phyloP scores from a whole-genome alignment of 2,329 filamentous ascomycete genomes.

The Talaromyces atroroseus region DNA sequence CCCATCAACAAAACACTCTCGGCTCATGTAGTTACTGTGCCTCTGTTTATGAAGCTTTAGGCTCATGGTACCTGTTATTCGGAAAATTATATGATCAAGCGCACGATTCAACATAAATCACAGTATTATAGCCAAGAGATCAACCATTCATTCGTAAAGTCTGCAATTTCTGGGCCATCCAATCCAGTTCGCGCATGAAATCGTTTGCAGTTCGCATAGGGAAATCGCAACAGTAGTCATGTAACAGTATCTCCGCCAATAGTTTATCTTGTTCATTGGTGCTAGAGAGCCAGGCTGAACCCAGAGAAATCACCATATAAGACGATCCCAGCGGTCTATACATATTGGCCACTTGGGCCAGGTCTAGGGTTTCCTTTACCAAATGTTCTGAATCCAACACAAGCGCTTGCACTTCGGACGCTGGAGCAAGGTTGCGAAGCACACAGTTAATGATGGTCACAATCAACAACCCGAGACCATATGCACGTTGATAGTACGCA shows the following conservation, averaged over 20 bases:
- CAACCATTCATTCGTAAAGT: background rate
- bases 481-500: slow-evolving; percentile 29
- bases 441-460: slow-evolving; percentile 30
- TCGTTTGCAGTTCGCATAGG: slow-evolving; percentile 12
- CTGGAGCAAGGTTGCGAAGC: slow-evolving; percentile 24
- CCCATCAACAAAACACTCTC: no score
- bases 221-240: slow-evolving; percentile 26
- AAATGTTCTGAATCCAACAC: slow-evolving; percentile 19
- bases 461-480: slow-evolving; percentile 28
- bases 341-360: slow-evolving; percentile 21
- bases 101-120: background rate
- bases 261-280: slow-evolving; percentile 17
- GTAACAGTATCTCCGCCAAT: slow-evolving; percentile 16
- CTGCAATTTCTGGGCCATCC: background rate
- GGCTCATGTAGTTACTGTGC: background rate
- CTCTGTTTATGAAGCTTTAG: no score
- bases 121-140: background rate
- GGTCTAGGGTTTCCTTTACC: slow-evolving; percentile 22
- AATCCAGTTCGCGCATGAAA: slow-evolving; percentile 1
- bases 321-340: slow-evolving; percentile 30
- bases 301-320: slow-evolving; percentile 26
- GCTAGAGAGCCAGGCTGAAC: slow-evolving; percentile 22
- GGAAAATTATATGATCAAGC: background rate
- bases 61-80: no score
- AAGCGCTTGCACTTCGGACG: slow-evolving; percentile 17